phyloP scores from a whole-genome alignment of 441 rosid genomes.

The Dalechampia spathulata region DNA sequence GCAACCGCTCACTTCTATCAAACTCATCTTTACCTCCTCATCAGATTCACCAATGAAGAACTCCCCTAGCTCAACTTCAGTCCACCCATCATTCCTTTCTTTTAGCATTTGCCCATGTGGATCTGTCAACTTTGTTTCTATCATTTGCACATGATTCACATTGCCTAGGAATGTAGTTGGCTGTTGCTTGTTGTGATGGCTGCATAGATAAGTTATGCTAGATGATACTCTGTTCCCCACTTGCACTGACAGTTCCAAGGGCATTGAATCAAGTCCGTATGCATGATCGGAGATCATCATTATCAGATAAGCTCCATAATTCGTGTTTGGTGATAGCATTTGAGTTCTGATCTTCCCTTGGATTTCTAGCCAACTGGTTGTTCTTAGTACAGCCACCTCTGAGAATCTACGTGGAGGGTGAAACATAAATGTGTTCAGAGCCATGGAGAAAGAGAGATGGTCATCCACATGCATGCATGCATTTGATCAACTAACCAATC shows the following conservation, averaged over 20 bases:
- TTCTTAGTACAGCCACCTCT: constrained; percentile 38
- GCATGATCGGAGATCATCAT: constrained; percentile 26
- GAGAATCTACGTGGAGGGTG: constrained; percentile 33
- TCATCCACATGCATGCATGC: no score
- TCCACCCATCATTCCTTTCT: constrained; percentile 12
- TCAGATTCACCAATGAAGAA: constrained; percentile 23
- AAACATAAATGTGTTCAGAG: constrained; percentile 24
- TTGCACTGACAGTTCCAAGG: constrained; percentile 29
- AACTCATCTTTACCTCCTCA: constrained; percentile 35
- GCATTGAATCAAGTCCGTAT: constrained; percentile 44
- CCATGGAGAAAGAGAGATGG: no score
- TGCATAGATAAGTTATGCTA: constrained; percentile 22
- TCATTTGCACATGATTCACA: not conserved
- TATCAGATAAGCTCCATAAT: constrained; percentile 42
- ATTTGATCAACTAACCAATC: no score
- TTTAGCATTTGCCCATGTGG: constrained; percentile 8
- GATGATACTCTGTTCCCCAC: constrained; percentile 10
- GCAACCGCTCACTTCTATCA: constrained; percentile 44
- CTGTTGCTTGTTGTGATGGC: not conserved
- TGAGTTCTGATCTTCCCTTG: constrained; percentile 33
- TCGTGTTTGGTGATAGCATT: constrained; percentile 39
- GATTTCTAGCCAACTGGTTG: constrained; percentile 38
- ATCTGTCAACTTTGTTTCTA: constrained; percentile 11
- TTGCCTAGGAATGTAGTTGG: not conserved
- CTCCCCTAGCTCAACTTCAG: constrained; percentile 14